Conservation (phyloP, 768 basidiomycete species). For the Boletus vinaceobasis region DNA sequence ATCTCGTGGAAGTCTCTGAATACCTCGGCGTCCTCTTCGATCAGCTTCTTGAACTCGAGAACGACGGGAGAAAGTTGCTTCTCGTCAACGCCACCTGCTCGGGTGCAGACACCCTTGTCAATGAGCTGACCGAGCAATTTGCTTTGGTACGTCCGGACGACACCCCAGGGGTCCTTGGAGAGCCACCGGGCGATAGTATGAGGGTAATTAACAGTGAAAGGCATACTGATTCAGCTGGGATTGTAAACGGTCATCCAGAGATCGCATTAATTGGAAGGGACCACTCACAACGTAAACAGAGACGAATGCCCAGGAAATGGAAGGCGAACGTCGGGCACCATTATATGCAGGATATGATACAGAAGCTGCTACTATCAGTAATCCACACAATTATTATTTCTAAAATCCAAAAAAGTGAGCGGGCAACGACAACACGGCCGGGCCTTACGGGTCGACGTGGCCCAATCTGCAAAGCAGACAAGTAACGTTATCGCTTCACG, state of each 20-base stretch:
- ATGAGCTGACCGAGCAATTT: slow-evolving; percentile 29
- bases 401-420: not conserved
- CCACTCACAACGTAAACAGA: slow-evolving; percentile 1
- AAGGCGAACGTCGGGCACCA: not conserved
- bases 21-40: not conserved
- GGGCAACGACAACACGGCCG: not conserved
- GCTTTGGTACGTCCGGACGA: slow-evolving; percentile 7
- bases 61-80: not conserved
- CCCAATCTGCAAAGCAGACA: too few relatives aligned
- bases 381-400: not conserved
- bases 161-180: slow-evolving; percentile 5
- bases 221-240: slow-evolving; percentile 12
- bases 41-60: slow-evolving; percentile 22
- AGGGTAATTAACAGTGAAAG: slow-evolving; percentile 10
- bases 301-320: not conserved
- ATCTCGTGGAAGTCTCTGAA: slow-evolving; percentile 23
- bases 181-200: slow-evolving; percentile 22
- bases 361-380: too few relatives aligned
- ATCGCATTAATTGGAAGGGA: not conserved
- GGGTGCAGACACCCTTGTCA: slow-evolving; percentile 5
- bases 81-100: not conserved
- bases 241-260: not conserved
- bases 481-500: not conserved
- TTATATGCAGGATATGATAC: not conserved
- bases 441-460: not conserved